A percentile compares a stretch with the other conserved stretches of the same genome.
Conservation (phyloP, 345 rosid genomes). For the Alliaria petiolata region DNA sequence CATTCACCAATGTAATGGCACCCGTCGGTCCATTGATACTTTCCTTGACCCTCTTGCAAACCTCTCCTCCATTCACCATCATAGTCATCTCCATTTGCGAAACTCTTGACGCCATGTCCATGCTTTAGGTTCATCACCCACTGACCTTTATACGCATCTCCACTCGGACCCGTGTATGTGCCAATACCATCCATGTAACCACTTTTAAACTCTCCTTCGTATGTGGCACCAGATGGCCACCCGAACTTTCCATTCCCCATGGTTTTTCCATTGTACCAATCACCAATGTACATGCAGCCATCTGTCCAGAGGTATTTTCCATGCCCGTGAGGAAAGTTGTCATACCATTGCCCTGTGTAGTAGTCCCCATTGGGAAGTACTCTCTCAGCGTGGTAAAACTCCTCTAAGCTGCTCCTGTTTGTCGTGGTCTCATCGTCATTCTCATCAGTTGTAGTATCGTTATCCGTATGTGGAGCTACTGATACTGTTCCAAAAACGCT, state of each 20-base stretch:
- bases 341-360: slow-evolving; percentile 85
- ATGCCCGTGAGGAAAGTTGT: slow-evolving; percentile 75
- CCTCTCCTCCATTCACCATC: slow-evolving; percentile 94
- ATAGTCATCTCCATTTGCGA: slow-evolving; percentile 67
- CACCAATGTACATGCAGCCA: slow-evolving; percentile 83
- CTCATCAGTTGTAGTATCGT: slow-evolving; percentile 34
- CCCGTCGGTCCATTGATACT: slow-evolving; percentile 65
- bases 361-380: slow-evolving; percentile 80
- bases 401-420: slow-evolving; percentile 24
- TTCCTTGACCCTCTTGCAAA: slow-evolving; percentile 74
- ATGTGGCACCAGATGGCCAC: slow-evolving; percentile 90
- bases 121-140: slow-evolving; percentile 94
- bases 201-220: slow-evolving; percentile 89
- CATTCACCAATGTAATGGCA: slow-evolving; percentile 66
- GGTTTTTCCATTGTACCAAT: slow-evolving; percentile 77
- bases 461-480: slow-evolving; percentile 48
- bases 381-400: slow-evolving; percentile 58
- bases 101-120: slow-evolving; percentile 62
- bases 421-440: slow-evolving; percentile 28
- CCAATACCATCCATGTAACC: slow-evolving; percentile 94
- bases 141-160: slow-evolving; percentile 67
- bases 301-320: slow-evolving; percentile 93
- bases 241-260: slow-evolving; percentile 83
- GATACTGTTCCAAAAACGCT: slow-evolving; percentile 74
- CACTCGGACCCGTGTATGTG: slow-evolving; percentile 51